phyloP scores from a whole-genome alignment of 495 filamentous ascomycete species.

The Hyaloscypha bicolor region DNA sequence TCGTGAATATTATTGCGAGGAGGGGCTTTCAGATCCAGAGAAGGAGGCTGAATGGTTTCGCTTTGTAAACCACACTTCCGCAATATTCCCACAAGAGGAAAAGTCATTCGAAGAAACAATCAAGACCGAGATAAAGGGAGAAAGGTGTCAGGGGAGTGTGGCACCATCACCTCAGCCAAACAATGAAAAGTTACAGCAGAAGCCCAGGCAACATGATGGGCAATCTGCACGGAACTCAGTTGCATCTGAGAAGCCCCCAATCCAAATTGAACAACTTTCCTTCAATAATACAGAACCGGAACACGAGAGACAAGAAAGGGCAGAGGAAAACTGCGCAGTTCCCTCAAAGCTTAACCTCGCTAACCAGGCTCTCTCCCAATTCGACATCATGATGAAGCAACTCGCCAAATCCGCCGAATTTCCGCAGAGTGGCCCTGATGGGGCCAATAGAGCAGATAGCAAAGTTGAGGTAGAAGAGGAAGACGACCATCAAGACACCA shows the following conservation, averaged over 20 bases:
- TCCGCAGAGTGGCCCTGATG: background rate
- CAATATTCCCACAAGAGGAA: background rate
- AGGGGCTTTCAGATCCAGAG: conserved; percentile 10
- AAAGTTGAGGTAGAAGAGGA: conserved; percentile 5
- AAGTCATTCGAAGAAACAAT: background rate
- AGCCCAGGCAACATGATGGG: background rate
- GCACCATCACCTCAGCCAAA: background rate
- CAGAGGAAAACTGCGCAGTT: conserved; percentile 6
- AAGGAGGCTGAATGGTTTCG: conserved; percentile 11
- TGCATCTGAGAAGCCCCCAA: background rate
- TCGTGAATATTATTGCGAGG: conserved; percentile 10
- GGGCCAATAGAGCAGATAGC: conserved; percentile 3
- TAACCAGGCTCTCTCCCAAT: conserved; percentile 9
- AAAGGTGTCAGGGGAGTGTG: background rate
- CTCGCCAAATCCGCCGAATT: conserved; percentile 9
- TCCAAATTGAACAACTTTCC: conserved; percentile 10
- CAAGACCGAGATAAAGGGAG: conserved; percentile 1
- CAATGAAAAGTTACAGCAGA: background rate
- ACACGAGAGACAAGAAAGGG: conserved; percentile 7
- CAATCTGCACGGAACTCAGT: background rate
- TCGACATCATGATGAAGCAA: conserved; percentile 9
- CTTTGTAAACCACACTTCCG: conserved; percentile 3
- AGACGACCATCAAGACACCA: conserved; percentile 3
- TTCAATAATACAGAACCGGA: conserved; percentile 12
- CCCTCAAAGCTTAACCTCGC: background rate